Evolutionary conservation across 805 yeast species (phyloP).

Genomic region (Phaffomyces opuntiae): DNA sequence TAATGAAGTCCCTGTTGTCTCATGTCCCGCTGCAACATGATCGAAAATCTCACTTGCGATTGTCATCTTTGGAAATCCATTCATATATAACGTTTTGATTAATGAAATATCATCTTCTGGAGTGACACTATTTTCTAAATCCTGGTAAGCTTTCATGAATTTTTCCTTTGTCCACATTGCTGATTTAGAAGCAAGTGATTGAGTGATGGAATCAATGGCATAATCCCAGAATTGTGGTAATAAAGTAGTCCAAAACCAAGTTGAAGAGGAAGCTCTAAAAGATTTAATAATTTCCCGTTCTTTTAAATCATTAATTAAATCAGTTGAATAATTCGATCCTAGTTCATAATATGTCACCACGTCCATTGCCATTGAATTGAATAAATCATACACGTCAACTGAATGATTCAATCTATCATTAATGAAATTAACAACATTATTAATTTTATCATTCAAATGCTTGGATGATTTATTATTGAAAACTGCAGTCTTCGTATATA

Average conservation of each 20-base stretch:
- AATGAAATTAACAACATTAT: slow-evolving; percentile 19
- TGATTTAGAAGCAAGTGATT: slow-evolving; percentile 32
- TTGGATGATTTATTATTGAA: slow-evolving; percentile 26
- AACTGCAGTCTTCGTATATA: slow-evolving; percentile 39
- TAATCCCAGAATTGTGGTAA: slow-evolving; percentile 45
- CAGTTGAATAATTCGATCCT: slow-evolving; percentile 42
- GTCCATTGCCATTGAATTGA: slow-evolving; percentile 69
- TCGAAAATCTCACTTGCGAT: slow-evolving; percentile 49
- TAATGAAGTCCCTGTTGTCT: slow-evolving; percentile 63
- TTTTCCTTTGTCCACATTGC: slow-evolving; percentile 38
- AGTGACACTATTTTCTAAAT: slow-evolving; percentile 14
- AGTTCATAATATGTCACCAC: slow-evolving; percentile 55
- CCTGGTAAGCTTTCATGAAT: slow-evolving; percentile 20
- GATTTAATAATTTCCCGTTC: slow-evolving; percentile 38
- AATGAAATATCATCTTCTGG: slow-evolving; percentile 12
- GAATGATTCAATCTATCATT: slow-evolving; percentile 16
- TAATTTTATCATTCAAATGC: slow-evolving; percentile 29
- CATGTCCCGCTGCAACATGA: slow-evolving; percentile 73
- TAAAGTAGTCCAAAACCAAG: slow-evolving; percentile 61
- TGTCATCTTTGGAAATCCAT: slow-evolving; percentile 21
- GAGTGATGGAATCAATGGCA: slow-evolving; percentile 25
- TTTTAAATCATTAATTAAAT: slow-evolving; percentile 33
- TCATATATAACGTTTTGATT: slow-evolving; percentile 16
- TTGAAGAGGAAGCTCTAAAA: slow-evolving; percentile 42
- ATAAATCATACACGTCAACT: slow-evolving; percentile 53